A percentile compares a stretch with the other conserved stretches of the same genome.
Evolutionary conservation across 1,284 basidiomycete genomes (phyloP).

Genomic region (Tetrapyrgos nigripes): DNA sequence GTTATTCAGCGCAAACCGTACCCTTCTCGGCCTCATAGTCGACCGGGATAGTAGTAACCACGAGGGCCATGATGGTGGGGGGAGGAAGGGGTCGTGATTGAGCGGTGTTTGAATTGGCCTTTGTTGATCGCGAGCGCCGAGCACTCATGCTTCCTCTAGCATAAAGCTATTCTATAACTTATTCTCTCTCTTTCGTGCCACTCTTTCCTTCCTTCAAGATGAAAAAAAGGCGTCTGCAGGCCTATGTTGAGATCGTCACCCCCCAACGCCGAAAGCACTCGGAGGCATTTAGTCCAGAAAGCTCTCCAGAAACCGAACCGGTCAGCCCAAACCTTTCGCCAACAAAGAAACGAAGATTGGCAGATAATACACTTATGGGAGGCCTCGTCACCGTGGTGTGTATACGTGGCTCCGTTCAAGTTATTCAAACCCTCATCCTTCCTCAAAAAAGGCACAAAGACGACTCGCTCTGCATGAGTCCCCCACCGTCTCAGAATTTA

Average conservation of each 20-base stretch:
- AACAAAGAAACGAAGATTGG: background rate
- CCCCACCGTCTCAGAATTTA: background rate
- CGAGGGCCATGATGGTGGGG: slow-evolving; percentile 6
- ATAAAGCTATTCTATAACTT: background rate
- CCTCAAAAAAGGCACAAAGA: too few species aligned
- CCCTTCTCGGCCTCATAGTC: slow-evolving; percentile 42
- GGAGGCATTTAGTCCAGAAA: too few species aligned
- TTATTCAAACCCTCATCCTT: too few species aligned
- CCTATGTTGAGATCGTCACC: slow-evolving; percentile 2
- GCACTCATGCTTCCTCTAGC: too few species aligned
- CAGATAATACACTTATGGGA: background rate
- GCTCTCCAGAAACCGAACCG: too few species aligned
- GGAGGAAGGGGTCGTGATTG: background rate
- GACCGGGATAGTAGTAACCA: slow-evolving; percentile 22
- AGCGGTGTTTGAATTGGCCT: slow-evolving; percentile 43
- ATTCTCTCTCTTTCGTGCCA: slow-evolving; percentile 3
- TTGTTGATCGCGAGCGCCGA: background rate
- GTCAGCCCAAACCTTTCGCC: too few species aligned
- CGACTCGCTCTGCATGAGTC: too few species aligned
- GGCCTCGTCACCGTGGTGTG: too few species aligned
- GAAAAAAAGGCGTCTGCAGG: slow-evolving; percentile 13
- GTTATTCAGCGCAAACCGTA: background rate
- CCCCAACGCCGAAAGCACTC: slow-evolving; percentile 2
- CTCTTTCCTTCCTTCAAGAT: slow-evolving; percentile 12
- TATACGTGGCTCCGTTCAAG: too few species aligned